Evolutionary conservation across 352 stramenopile genomes (phyloP), one percentile per base, ranked within the genome.

Genomic region (Pythium dissotocum): DNA sequence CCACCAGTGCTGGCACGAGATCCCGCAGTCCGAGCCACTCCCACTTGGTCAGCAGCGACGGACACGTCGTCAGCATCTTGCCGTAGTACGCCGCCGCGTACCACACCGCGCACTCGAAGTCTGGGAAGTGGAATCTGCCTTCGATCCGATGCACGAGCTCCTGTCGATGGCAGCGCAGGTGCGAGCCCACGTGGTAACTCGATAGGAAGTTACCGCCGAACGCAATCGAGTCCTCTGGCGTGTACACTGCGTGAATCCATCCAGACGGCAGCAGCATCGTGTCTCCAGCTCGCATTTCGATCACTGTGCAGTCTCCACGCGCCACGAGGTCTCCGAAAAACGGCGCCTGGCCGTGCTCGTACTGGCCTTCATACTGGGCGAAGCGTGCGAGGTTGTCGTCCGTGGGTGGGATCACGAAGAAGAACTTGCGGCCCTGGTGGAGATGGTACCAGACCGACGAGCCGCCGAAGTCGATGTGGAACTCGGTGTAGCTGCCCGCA

Each of bases 361-460:
- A 77, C 8, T 60, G 48, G 0, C 36, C 42, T 36, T 80, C 65
- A 63, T 67, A 86, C 35, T 58, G 13, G 9, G 69, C 64, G 68
- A 77, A 86, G 36, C 40, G 46, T 13, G 35, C 33, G 6, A 86
- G 52, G 54, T 79, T 83, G 2, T 60, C 65, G 4, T 75, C 61
- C 3, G 76, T 86, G 2, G 78, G 78, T 14, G 73, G 78, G 6
- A 82, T 70, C 58, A 86, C 35, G 24, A 80, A 67, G 51, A 86
- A 76, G 24, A 75, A 75, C 63, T 83, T 80, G 33, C 65, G 67
- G 14, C 78, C 78, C 42, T 63, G 53, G 52, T 79, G 72, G 32
- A 86, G 63, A 61, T 82, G 70, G 61, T 82, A 78, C 78, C 78
- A 86, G 12, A 82, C 67, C 13, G 76, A 83, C 4, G 76, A 80